Base-by-base conservation (phyloP, 441 rosid genomes). In the Gossypium davidsonii region DNA sequence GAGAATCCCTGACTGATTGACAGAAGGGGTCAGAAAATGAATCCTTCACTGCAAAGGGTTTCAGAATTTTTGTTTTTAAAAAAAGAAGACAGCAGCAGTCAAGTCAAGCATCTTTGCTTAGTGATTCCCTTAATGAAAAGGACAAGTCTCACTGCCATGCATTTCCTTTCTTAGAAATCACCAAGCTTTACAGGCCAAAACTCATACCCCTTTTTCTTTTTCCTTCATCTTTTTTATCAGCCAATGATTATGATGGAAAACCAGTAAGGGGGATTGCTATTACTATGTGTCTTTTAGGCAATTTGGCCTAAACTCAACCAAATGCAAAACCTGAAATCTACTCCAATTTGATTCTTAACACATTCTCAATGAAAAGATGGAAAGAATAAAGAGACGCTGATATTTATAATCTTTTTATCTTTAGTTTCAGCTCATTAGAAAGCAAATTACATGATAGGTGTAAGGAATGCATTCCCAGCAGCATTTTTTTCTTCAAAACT, bases 381-480 rank as follows among this genome's bases (percentile, higher is more conserved):
- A 10, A 10, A 20, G n/a, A 12, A 18, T 65, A 26, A 6, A 34
- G 59, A 21, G 14, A 25, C 17, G 6, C 15, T 9, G 14, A 26
- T 7, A 49, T 51, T n/a, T 15, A 42, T 42, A 11, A 42, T 42
- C 48, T 2, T 42, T 52, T 15, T 6, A 8, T 17, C 26, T 53
- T 18, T 6, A 53, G 25, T 15, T 53, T 58, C 2, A 12, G 28
- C 7, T 61, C 48, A 61, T 39, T 46, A 18, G 0, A 63, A 39
- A 63, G 52, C 42, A 73, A 79, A 75, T 78, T 78, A 85, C 78
- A 81, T 75, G 72, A 81, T 60, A 75, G 83, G 89, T 87, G 93
- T 87, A 89, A 89, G 90, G n/a, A 84, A 81, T 87, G 93, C 91
- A 89, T 87, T 81, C 89, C 87, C 85, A 77, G 91, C 71, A 85